phyloP scores from a whole-genome alignment of 2,329 filamentous ascomycete genomes.

The Cladophialophora chaetospira region DNA sequence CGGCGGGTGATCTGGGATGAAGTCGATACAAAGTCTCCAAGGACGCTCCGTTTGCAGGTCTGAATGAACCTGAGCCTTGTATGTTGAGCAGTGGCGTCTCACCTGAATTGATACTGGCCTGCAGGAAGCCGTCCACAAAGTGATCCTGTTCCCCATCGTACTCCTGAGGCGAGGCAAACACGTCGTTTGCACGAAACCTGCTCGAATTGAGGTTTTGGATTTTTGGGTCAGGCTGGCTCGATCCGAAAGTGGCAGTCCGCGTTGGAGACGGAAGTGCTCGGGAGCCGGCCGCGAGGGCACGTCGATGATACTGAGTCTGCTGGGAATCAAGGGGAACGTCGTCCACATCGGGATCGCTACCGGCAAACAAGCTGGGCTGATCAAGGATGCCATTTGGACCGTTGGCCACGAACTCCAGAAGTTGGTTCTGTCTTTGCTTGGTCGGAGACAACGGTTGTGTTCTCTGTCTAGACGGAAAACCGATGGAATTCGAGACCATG shows the following conservation, averaged over 20 bases:
- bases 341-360: constrained; percentile 27
- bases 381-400: not conserved
- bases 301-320: constrained; percentile 29
- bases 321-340: constrained; percentile 5
- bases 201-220: constrained; percentile 10
- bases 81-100: not conserved
- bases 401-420: constrained; percentile 7
- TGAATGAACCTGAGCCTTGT: not conserved
- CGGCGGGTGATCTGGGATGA: not conserved
- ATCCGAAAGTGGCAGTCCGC: constrained; percentile 2
- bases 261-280: constrained; percentile 20
- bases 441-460: constrained; percentile 25
- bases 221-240: constrained; percentile 12
- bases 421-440: constrained; percentile 19
- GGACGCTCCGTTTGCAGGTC: not conserved
- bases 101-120: not conserved
- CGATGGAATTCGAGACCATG: constrained; percentile 1
- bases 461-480: constrained; percentile 14
- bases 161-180: constrained; percentile 8
- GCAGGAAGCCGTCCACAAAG: not conserved
- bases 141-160: constrained; percentile 4
- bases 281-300: constrained; percentile 9
- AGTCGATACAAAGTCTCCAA: not conserved
- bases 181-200: constrained; percentile 14
- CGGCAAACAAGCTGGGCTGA: constrained; percentile 24